Evolutionary conservation across 139 green algal species (phyloP).

Genomic region (Zygnema cylindricum): DNA sequence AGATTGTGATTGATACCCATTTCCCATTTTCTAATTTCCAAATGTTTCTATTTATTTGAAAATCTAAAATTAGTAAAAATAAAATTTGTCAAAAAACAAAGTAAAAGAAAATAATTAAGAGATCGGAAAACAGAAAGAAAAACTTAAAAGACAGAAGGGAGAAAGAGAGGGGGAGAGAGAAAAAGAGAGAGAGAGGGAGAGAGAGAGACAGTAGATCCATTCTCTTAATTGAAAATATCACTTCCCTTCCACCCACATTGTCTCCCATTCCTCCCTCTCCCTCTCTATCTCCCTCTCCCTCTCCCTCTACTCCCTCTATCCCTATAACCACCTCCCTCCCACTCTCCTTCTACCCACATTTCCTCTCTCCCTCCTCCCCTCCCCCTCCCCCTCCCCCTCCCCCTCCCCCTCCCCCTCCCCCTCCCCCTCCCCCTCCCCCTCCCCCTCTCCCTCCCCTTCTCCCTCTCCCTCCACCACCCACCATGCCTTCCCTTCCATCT

Average conservation of each 20-base stretch:
- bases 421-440: background rate
- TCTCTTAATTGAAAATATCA: too few species aligned
- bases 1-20: background rate
- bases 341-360: background rate
- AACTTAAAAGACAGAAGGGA: too few species aligned
- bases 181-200: too few species aligned
- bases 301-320: background rate
- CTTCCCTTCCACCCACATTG: background rate
- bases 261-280: background rate
- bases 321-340: background rate
- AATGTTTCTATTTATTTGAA: too few species aligned
- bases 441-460: background rate
- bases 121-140: background rate
- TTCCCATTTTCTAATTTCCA: too few species aligned
- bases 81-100: background rate
- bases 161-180: too few species aligned
- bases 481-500: background rate
- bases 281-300: background rate
- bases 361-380: background rate
- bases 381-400: background rate
- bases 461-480: background rate
- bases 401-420: background rate
- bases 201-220: too few species aligned
- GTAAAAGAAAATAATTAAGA: background rate
- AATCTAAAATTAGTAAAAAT: too few species aligned